Evolutionary conservation across 768 basidiomycete species (phyloP), one percentile per base, ranked within the genome.

Genomic region (Termitomyces sp.): DNA sequence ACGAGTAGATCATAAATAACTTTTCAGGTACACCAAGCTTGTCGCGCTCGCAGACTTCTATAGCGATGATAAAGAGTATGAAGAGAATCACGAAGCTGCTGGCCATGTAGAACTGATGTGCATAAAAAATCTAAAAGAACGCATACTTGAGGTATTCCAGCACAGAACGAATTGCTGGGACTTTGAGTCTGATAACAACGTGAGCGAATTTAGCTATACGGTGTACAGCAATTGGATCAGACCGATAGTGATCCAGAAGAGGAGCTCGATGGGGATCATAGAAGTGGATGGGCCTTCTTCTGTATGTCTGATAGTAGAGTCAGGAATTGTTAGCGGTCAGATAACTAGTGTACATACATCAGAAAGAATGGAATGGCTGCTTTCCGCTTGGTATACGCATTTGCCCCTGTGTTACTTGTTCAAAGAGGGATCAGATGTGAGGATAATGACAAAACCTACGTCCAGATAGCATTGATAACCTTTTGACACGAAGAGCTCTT

Each of bases 221-320:
- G 36, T 15, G 13, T 4, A 45, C 24, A 42, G 7, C 36, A 37
- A 46, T 42, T 37, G 31, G 42, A 16, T 69, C 80, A 34, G 56
- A 92, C 91, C 95, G 86, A 68, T 97, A 98, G 72, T 98, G 95
- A 68, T 98, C 94, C 7, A 98, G 81, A n/a, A 97, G 71, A 18
- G 95, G 93, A 0, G 95, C 95, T 69, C 87, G 92, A 67, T 94
- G 89, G 3, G 95, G 95, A 68, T 98, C 93, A 70, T 98, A 97
- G 65, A 96, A 89, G 70, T 95, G 92, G 36, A 97, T 82, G 12
- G 95, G 93, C 27, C 84, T 91, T 50, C 88, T 83, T 76, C 97
- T 97, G 73, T 98, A 98, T 30, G 91, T 95, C 94, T 95, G 59
- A 18, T 27, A 20, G 18, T 42, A 24, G 44, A 50, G 55, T 22